Conservation (phyloP, 192 early-diverging fungal species). For the Umbelopsis vinacea region DNA sequence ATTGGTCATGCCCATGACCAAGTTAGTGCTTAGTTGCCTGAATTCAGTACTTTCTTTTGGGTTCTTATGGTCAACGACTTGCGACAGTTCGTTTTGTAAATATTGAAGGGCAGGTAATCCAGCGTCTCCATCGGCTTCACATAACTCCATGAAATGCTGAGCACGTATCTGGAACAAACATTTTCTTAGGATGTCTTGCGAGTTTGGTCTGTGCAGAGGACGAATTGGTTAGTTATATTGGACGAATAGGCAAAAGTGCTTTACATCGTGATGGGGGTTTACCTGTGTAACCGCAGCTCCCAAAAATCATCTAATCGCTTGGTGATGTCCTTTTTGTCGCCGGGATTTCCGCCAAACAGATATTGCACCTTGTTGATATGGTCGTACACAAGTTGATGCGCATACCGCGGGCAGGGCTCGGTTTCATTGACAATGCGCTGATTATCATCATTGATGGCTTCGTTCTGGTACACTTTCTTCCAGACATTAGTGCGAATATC, state of each 20-base stretch:
- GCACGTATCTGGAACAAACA: constrained; percentile 78
- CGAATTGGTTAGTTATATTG: background rate
- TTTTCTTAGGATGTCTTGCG: constrained; percentile 71
- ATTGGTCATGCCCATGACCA: constrained; percentile 7
- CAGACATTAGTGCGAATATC: constrained; percentile 53
- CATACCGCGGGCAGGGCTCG: constrained; percentile 88
- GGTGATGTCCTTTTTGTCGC: constrained; percentile 61
- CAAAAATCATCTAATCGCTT: constrained; percentile 84
- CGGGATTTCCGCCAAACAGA: constrained; percentile 95
- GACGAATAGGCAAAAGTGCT: constrained; percentile 2
- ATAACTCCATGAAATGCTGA: constrained; percentile 84
- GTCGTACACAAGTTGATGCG: constrained; percentile 93
- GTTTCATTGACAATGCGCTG: constrained; percentile 27
- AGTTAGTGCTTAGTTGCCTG: constrained; percentile 30
- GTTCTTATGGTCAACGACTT: constrained; percentile 70
- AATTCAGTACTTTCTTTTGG: constrained; percentile 49
- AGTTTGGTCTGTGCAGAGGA: constrained; percentile 48
- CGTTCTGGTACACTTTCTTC: constrained; percentile 75
- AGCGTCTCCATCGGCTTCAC: constrained; percentile 45
- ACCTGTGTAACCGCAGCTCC: constrained; percentile 75
- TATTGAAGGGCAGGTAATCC: constrained; percentile 72
- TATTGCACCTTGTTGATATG: constrained; percentile 69
- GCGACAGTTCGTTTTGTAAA: constrained; percentile 72
- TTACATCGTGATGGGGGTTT: constrained; percentile 6
- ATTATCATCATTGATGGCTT: constrained; percentile 24